phyloP scores from a whole-genome alignment of 2,329 filamentous ascomycete species.

The Alternaria ventricosa region DNA sequence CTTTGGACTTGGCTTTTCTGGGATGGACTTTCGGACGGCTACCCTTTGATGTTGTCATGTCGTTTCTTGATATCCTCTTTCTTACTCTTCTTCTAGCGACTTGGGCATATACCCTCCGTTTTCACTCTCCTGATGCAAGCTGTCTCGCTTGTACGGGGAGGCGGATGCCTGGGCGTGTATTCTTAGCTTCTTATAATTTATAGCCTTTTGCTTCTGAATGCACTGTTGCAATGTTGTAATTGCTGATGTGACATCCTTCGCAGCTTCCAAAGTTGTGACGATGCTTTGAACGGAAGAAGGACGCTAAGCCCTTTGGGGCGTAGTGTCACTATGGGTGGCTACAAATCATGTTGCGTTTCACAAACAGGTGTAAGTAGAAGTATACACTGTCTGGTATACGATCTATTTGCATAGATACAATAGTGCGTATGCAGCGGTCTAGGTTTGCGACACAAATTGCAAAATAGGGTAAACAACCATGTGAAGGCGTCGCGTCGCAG shows the following conservation, averaged over 20 bases:
- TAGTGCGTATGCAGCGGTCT: background rate
- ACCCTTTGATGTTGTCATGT: background rate
- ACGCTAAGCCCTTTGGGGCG: background rate
- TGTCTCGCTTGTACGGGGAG: constrained; percentile 6
- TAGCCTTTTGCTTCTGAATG: constrained; percentile 4
- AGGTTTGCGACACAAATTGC: no score
- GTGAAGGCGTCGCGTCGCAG: background rate
- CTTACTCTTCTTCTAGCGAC: background rate
- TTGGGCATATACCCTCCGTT: constrained; percentile 20
- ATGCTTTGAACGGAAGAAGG: background rate
- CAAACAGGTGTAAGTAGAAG: background rate
- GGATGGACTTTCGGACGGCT: background rate
- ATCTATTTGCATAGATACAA: fast-evolving
- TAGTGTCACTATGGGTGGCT: background rate
- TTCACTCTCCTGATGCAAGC: background rate
- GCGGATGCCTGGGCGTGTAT: constrained; percentile 11
- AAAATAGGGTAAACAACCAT: background rate
- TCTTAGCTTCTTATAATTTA: constrained; percentile 4
- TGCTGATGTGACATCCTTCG: background rate
- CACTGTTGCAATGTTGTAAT: fast-evolving
- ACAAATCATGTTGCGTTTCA: no score
- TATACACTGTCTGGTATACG: background rate
- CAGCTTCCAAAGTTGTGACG: background rate
- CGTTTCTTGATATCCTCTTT: background rate
- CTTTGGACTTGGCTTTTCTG: background rate